These are phyloP conservation scores for Isatis tinctoria DNA, from an alignment of 345 rosid genomes.

Conservation along the genomic window DNA sequence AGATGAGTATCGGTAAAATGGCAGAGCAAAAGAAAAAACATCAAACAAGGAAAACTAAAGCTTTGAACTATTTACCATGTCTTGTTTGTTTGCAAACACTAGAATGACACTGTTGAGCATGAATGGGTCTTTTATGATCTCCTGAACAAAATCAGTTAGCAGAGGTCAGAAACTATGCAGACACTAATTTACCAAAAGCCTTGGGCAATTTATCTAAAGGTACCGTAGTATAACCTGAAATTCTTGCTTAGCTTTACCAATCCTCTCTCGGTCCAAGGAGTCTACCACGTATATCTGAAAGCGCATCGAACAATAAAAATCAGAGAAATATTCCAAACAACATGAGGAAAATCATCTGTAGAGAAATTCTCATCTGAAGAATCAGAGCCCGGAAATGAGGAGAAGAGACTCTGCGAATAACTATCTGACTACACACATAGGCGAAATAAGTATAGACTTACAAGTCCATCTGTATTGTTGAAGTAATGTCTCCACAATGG, in stretches of 20 bases:
- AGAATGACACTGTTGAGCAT: constrained; percentile 93
- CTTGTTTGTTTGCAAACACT: constrained; percentile 99
- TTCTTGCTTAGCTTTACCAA: constrained; percentile 81
- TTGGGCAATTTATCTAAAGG: constrained; percentile 2
- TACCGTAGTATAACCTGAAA: constrained; percentile 62
- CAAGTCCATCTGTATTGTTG: constrained; percentile 97
- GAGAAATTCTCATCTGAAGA: neutral
- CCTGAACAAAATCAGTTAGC: constrained; percentile 38
- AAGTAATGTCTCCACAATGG: constrained; percentile 99
- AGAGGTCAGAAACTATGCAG: constrained; percentile 24
- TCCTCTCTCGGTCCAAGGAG: constrained; percentile 97
- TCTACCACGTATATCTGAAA: constrained; percentile 94
- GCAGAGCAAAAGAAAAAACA: neutral
- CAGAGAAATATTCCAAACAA: neutral
- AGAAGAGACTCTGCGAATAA: neutral
- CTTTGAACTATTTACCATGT: constrained; percentile 61
- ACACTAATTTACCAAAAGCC: constrained; percentile 8
- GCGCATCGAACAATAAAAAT: neutral
- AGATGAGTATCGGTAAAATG: neutral
- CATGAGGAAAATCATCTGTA: neutral
- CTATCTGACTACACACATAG: neutral
- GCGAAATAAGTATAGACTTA: constrained; percentile 21
- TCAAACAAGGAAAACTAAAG: neutral
- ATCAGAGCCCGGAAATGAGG: neutral
- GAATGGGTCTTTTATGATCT: constrained; percentile 91